Evolutionary conservation across 768 basidiomycete genomes (phyloP), one percentile per base, ranked within the genome.

Genomic region (Xerocomus brunneocitrinus): DNA sequence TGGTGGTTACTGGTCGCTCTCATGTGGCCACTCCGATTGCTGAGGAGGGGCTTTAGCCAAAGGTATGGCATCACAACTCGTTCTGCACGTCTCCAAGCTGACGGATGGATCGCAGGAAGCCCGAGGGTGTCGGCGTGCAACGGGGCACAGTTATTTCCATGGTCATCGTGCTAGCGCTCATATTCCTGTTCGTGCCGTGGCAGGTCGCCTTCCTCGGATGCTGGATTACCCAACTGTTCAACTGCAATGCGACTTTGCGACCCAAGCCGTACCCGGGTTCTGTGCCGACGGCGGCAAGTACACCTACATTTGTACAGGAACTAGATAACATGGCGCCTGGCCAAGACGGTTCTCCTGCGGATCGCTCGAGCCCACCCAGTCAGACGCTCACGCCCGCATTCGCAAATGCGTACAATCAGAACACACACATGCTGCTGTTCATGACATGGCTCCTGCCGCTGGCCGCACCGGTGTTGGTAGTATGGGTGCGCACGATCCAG

Each of bases 151-250:
- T 85, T 25, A 39, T 83, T 6, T 87, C 87, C 6, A 79, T 91
- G 67, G 58, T 65, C 7, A 46, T 86, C 19, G 77, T 94, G 32
- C 76, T 85, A 47, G 57, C 79, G 14, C 71, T 85, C n/a, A 84
- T 94, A 36, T 79, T 86, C 54, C 58, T 89, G 36, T 71, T 93
- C 49, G 75, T 95, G n/a, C 94, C 94, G 0, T 92, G 91, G 83
- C 94, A 97, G 69, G 88, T 95, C 9, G 92, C 88, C 5, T 94
- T 88, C 69, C 76, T 95, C 24, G 85, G 89, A 19, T 84, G 84
- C 58, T 91, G 90, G 84, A 55, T 85, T n/a, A 81, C 88, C 47
- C 91, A 92, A 55, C 71, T 91, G 42, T 73, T 80, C 60, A 85
- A 82, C 35, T 90, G 87, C 59, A 78, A 78, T 16, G 71, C 67